Conservation (phyloP, 768 basidiomycete species). For the Suillus lakei region DNA sequence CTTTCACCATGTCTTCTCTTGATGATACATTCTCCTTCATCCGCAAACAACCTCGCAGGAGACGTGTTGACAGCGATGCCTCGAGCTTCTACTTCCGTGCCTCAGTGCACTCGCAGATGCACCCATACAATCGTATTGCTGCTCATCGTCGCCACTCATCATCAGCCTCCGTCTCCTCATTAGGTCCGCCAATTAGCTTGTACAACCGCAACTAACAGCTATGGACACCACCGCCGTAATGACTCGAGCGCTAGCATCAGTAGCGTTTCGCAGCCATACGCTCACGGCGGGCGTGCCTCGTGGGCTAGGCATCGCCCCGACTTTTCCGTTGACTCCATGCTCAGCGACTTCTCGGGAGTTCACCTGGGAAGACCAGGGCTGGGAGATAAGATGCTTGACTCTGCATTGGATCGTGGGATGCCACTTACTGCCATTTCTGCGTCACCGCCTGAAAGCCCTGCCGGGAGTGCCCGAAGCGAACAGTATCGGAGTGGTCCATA, state of each 20-base stretch:
- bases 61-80: conserved; percentile 73
- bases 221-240: conserved; percentile 53
- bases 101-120: conserved; percentile 30
- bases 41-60: conserved; percentile 41
- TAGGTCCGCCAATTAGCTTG: conserved; percentile 70
- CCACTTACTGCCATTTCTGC: conserved; percentile 68
- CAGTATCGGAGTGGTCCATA: conserved; percentile 20
- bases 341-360: conserved; percentile 64
- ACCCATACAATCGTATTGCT: conserved; percentile 40
- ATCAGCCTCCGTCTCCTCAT: conserved; percentile 53
- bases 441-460: conserved; percentile 57
- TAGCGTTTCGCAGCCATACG: conserved; percentile 62
- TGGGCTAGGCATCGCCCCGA: conserved; percentile 66
- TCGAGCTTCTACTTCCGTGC: conserved; percentile 75
- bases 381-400: conserved; percentile 89
- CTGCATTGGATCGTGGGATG: conserved; percentile 51
- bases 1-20: conserved; percentile 57
- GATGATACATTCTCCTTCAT: conserved; percentile 80
- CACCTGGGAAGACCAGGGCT: conserved; percentile 72
- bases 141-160: conserved; percentile 70
- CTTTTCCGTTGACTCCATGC: conserved; percentile 64
- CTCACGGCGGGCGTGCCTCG: conserved; percentile 57
- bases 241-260: conserved; percentile 64
- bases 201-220: conserved; percentile 62
- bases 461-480: conserved; percentile 22